Base-by-base conservation (phyloP, 371 early-diverging fungal species). In the Mucor circinelloides region DNA sequence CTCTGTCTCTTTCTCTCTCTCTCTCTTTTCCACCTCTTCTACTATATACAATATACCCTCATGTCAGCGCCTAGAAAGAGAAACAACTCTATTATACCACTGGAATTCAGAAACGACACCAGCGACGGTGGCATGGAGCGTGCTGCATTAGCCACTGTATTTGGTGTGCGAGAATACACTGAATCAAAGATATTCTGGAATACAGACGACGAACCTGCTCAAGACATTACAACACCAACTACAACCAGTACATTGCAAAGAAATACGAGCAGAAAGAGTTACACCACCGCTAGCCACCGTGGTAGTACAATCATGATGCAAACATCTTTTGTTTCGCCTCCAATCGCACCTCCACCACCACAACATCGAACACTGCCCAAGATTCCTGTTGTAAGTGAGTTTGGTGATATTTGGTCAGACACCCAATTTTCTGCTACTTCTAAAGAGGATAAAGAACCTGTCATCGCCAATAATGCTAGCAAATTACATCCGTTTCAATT, bases 161-260 rank as follows among this genome's bases (percentile, higher is more conserved):
- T 80, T 68, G 83, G 83, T 32, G 81, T 80, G 5, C 65, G 63
- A 62, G 83, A 83, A 63, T 83, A 83, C 44, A 76, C 75, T 8
- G 78, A 80, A 46, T 81, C 83, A 1, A 80, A 77, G 21, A 77
- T 75, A 34, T 74, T 83, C 46, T 83, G 83, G 83, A 71, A 77
- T 19, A 34, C 60, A 30, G 66, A 71, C 0, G 71, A 79, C 13
- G 55, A 66, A 10, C n/a, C 15, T 64, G 68, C 15, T 13, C 28
- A 69, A 28, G 50, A 66, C 23, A 63, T 40, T 6, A 48, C 40
- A 15, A 56, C 48, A 38, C 40, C 40, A 13, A 55, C 56, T 17
- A 66, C 40, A 44, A 62, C 62, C 12, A 19, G 19, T 12, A 27
- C 31, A 19, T 57, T 65, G 6, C 68, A 68, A 30, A 44, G 63